These are phyloP conservation scores for Psilocybe cubensis DNA, from an alignment of 768 basidiomycete genomes.

Conservation along the genomic window DNA sequence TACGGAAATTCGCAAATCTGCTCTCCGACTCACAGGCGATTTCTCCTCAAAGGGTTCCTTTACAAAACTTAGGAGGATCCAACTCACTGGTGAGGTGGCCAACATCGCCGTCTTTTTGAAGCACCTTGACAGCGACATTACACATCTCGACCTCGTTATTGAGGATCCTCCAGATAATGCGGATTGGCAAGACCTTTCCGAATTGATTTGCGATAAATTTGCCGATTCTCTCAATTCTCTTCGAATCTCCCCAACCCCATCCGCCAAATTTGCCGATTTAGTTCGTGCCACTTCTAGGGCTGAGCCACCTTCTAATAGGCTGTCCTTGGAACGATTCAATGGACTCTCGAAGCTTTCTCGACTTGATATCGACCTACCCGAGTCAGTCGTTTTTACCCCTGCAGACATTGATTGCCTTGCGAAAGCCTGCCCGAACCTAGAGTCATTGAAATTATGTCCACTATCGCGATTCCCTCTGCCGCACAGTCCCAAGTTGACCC, in stretches of 20 bases:
- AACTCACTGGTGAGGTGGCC: constrained; percentile 70
- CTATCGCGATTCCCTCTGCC: constrained; percentile 64
- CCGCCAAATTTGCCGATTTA: constrained; percentile 81
- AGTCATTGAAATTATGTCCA: constrained; percentile 70
- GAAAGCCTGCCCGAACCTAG: constrained; percentile 66
- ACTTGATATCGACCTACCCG: constrained; percentile 81
- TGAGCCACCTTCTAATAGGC: constrained; percentile 60
- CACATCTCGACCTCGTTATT: constrained; percentile 73
- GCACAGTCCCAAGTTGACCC: constrained; percentile 55
- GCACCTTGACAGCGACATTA: constrained; percentile 66
- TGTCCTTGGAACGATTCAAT: constrained; percentile 63
- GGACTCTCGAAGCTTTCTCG: constrained; percentile 57
- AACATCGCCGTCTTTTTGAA: constrained; percentile 75
- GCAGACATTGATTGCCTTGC: constrained; percentile 63
- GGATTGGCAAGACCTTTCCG: constrained; percentile 77
- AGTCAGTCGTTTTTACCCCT: constrained; percentile 68
- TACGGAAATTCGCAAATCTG: constrained; percentile 72
- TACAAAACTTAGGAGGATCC: constrained; percentile 57
- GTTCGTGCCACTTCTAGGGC: constrained; percentile 74
- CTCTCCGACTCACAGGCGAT: constrained; percentile 66
- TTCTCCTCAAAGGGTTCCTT: constrained; percentile 60
- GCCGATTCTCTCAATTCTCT: constrained; percentile 60
- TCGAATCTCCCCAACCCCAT: constrained; percentile 65
- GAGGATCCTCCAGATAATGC: constrained; percentile 77
- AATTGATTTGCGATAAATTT: constrained; percentile 65